phyloP scores from a whole-genome alignment of 2,329 filamentous ascomycete species.

The Fusarium sp. region DNA sequence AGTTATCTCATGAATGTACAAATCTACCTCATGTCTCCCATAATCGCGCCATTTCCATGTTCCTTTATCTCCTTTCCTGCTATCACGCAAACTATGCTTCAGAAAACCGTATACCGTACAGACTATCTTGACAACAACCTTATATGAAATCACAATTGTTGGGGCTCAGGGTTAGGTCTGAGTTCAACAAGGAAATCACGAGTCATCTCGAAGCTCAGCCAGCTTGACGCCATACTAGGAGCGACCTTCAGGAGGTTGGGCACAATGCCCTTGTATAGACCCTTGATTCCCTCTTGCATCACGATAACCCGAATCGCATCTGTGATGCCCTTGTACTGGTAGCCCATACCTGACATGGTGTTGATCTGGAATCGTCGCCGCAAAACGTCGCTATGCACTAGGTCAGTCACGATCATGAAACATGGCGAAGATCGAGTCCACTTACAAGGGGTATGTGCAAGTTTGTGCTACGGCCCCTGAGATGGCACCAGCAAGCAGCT shows the following conservation, averaged over 20 bases:
- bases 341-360: slow-evolving; percentile 98
- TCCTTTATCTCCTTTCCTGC: slow-evolving; percentile 10
- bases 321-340: slow-evolving; percentile 88
- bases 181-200: slow-evolving; percentile 83
- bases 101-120: slow-evolving; percentile 16
- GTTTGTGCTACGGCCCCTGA: slow-evolving; percentile 98
- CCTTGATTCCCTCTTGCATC: slow-evolving; percentile 81
- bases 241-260: slow-evolving; percentile 97
- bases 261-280: slow-evolving; percentile 94
- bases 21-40: slow-evolving; percentile 25
- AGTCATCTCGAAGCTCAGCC: slow-evolving; percentile 96
- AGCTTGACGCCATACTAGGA: slow-evolving; percentile 98
- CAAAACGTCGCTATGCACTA: slow-evolving; percentile 77
- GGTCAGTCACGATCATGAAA: slow-evolving; percentile 37
- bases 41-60: slow-evolving; percentile 19
- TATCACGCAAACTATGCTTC: slow-evolving; percentile 6
- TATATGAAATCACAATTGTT: slow-evolving; percentile 42
- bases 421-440: neutral
- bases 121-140: slow-evolving; percentile 34
- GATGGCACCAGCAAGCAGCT: slow-evolving; percentile 88
- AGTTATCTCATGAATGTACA: slow-evolving; percentile 31
- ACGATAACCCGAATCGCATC: slow-evolving; percentile 88
- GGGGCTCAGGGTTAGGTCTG: slow-evolving; percentile 55
- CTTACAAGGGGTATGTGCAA: slow-evolving; percentile 97
- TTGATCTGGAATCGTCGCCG: slow-evolving; percentile 97